Base-by-base conservation (phyloP, 345 rosid genomes). In the Anacardium occidentale region DNA sequence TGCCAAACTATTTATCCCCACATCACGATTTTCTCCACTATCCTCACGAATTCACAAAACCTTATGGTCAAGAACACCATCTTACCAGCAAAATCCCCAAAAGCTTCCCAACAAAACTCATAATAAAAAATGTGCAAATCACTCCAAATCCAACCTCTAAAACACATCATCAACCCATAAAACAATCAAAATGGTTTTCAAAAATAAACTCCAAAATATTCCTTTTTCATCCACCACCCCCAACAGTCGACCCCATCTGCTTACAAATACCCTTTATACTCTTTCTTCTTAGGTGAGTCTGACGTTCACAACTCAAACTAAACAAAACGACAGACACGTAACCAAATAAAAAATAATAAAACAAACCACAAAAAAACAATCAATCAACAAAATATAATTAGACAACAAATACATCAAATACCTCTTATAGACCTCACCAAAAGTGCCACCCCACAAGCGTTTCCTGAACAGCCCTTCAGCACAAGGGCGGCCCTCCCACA, bases 381-480 rank as follows among this genome's bases (percentile, higher is more conserved):
- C 34, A 63, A 61, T 25, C 20, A 69, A 21, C 55, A 51, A 70
- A 52, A 14, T 52, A 26, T 29, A 20, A n/a, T 11, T 22, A 47
- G 40, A 57, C 10, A 71, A 24, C 10, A 72, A 68, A 10, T 64
- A 64, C 70, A 64, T 22, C 45, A 71, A 52, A 40, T 66, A 92
- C 99, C 99, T 95, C 79, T 87, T 95, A 70, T 92, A 92, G 5
- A 91, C 96, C 69, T 95, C 99, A 40, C 98, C 98, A 73, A 95
- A 95, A n/a, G 97, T 89, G 60, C 99, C 99, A 44, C 99, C 99
- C 99, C 99, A 95, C 69, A 95, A 80, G 45, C 99, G 88, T 73
- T 92, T 95, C 79, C 99, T 76, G 75, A 95, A 95, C 80, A 94
- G 75, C 12, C 92, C 97, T 58, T 92, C 98, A 25, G 98, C 93